A percentile compares a stretch with the other conserved stretches of the same genome.
Conservation (phyloP, 2,329 filamentous ascomycete genomes). For the Aspergillus novoparasiticus region DNA sequence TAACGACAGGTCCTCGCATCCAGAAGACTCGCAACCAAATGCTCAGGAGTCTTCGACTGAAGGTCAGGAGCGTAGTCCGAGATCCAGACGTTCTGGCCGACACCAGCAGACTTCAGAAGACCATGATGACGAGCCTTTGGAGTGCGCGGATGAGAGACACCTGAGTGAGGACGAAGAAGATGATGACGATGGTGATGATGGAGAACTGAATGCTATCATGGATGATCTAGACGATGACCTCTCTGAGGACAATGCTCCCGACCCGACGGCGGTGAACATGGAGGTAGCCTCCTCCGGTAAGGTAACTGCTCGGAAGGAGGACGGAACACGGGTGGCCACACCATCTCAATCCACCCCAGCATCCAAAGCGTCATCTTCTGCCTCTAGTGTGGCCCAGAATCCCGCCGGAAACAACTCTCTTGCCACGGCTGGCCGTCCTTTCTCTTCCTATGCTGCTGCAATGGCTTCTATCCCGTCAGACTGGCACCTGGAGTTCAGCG, state of each 20-base stretch:
- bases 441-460: conserved; percentile 79
- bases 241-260: conserved; percentile 71
- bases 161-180: conserved; percentile 69
- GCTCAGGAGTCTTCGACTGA: conserved; percentile 48
- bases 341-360: conserved; percentile 65
- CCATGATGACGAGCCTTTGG: conserved; percentile 69
- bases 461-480: conserved; percentile 81
- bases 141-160: conserved; percentile 91
- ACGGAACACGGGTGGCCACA: conserved; percentile 83
- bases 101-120: conserved; percentile 58
- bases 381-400: conserved; percentile 25
- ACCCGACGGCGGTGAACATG: conserved; percentile 86
- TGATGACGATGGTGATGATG: conserved; percentile 60
- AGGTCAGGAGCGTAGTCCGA: conserved; percentile 41
- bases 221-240: conserved; percentile 86
- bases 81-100: conserved; percentile 64
- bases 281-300: conserved; percentile 85
- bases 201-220: conserved; percentile 81
- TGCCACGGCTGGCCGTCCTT: conserved; percentile 59
- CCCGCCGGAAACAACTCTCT: conserved; percentile 46
- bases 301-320: conserved; percentile 87
- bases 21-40: conserved; percentile 17
- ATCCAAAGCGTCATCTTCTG: conserved; percentile 45
- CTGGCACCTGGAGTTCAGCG: conserved; percentile 96
- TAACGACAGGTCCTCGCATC: conserved; percentile 18